Base-by-base conservation (phyloP, 2,329 filamentous ascomycete genomes). In the Apiospora marii region DNA sequence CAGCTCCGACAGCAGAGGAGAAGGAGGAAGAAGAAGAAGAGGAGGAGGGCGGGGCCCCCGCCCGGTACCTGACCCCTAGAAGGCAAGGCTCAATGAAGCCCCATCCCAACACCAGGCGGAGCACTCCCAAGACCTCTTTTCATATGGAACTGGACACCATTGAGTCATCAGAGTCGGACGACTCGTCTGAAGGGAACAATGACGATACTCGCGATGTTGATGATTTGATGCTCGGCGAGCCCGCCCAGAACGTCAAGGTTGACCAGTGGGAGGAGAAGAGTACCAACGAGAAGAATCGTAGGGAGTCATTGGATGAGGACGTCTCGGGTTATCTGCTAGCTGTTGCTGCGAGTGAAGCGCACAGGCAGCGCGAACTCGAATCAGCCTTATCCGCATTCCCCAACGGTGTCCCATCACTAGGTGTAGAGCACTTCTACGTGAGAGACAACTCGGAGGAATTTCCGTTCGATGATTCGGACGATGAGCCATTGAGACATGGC, bases 301-400 rank as follows among this genome's bases (percentile, higher is more conserved):
- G 93, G 85, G 86, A 95, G 87, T 89, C 88, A 72, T 92, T 93
- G 75, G 93, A 96, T 79, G 93, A 94, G 74, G 89, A 90, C 74
- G 92, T 93, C 76, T 91, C 92, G 70, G 91, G 92, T 49, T 95
- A 95, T 81, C 84, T 98, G 71, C 88, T 97, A 73, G 91, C 93
- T 72, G 85, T 97, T 72, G 94, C 95, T 61, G 93, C 93, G 69
- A 92, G 91, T 78, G 92, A 94, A 78, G 93, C 93, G 12, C 92
- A 96, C 80, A 91, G 92, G 78, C 92, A 96, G 80, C 86, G 79
- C 58, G 79, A 98, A 75, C 91, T 93, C 74, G 94, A 97, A 77
- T 87, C 90, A 78, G 93, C 92, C 68, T 87, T 95, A 79, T 91
- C 92, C 51, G 93, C 92, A 1, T 95, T 94, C 79, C 92, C 93